Base-by-base conservation (phyloP, 2,329 filamentous ascomycete genomes). In the Ophiostoma australiae region DNA sequence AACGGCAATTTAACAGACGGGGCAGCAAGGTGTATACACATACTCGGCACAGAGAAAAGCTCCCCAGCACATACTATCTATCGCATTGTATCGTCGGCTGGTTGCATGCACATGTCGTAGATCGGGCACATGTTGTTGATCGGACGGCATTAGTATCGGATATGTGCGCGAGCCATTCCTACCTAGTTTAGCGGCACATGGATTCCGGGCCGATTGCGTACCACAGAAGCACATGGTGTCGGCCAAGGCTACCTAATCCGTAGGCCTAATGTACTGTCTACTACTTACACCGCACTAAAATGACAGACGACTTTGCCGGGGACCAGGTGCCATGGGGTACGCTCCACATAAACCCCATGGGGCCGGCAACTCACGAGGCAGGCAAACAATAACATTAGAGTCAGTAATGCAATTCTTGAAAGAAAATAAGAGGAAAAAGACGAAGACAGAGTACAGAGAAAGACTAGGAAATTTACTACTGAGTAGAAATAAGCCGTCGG, bases 201-300 rank as follows among this genome's bases (percentile, higher is more conserved):
- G 63, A 20, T 66, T 66, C 63, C 63, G 63, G 63, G 33, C 63
- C 63, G 63, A 66, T 66, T 66, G 63, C 63, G 63, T 66, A 37
- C 63, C 20, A 58, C 52, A 58, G 13, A 58, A 58, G 52, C 52
- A 27, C 52, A 58, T 58, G 52, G 52, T 58, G 52, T 58, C 52
- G 52, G 52, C 15, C 52, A 58, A 13, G 52, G n/a, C 10, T 58
- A 15, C 52, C 52, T 58, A 58, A 58, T 58, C 8, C 23, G 52
- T 31, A 23, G 23, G 10, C 11, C n/a, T 58, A 27, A 58, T 31
- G 52, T 27, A 35, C 61, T 41, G 15, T 41, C 39, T 41, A 11
- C 15, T 15, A 41, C 39, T 41, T 41, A 41, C 13, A 41, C 13
- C 15, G 39, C 11, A 41, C 11, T 58, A 58, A 58, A 27, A 27